Base-by-base conservation (phyloP, 2,329 filamentous ascomycete species). In the Aspergillus chevalieri region DNA sequence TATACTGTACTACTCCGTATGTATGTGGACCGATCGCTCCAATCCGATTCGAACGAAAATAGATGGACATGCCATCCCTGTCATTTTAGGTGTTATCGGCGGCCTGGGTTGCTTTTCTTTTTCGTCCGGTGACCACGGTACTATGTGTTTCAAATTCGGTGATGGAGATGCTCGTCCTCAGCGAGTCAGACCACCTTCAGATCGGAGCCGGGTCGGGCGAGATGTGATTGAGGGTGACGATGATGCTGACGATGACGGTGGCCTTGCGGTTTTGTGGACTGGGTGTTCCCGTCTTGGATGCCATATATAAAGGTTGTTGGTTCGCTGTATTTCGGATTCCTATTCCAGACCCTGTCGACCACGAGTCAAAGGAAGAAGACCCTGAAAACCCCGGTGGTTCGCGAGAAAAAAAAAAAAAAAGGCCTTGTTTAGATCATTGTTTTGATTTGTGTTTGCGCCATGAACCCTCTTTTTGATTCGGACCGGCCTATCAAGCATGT, bases 401-500 rank as follows among this genome's bases (percentile, higher is more conserved):
- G 34, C 15, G 17, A 17, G 2, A 17, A 17, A 17, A 17, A 17
- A 17, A 17, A 17, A 17, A 14, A 17, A 36, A 36, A 36, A 6
- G 7, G 15, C 8, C 10, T 36, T 36, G 33, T 8, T 36, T 9
- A 36, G 15, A 17, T n/a, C 14, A 36, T 6, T n/a, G 6, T 6
- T 17, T 36, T 14, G 14, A 14, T 19, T 41, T 10, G 8, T 17
- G 9, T 19, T 34, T 34, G n/a, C 10, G n/a, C 6, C 38, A 41
- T 56, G 51, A 53, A 59, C 26, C 47, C 46, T 42, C 42, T 49
- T 19, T 38, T 57, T 24, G 58, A 57, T 3, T 17, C 22, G 46
- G 54, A 53, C 42, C 63, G 63, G 19, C 55, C 57, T 6, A 57
- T 60, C n/a, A 65, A 83, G 64, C 85, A 88, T 60, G 77, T 89